These are phyloP conservation scores for Pezicula rhizophila DNA, from an alignment of 2,329 filamentous ascomycete species.

Conservation along the genomic window DNA sequence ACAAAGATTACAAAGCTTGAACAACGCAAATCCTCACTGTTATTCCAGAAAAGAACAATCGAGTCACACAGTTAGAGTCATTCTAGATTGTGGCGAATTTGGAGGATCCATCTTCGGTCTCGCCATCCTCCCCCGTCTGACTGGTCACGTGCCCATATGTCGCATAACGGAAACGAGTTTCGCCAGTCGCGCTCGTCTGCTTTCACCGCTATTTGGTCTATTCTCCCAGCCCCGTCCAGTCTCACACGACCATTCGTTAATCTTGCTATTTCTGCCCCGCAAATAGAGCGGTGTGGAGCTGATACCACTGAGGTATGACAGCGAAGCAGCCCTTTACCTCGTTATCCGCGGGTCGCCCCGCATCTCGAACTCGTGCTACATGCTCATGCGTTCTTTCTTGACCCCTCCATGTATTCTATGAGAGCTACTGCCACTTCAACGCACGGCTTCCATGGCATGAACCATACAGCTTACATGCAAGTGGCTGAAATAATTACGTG, in stretches of 20 bases:
- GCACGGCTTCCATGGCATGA: neutral
- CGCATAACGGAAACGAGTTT: too few species aligned
- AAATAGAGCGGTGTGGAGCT: constrained; percentile 1
- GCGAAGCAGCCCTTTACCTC: neutral
- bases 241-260: neutral
- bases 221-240: neutral
- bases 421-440: neutral
- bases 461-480: neutral
- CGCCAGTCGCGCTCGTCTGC: neutral
- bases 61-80: too few species aligned
- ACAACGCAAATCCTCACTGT: too few species aligned
- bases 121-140: too few species aligned
- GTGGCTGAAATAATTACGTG: neutral
- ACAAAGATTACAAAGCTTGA: too few species aligned
- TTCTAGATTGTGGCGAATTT: too few species aligned
- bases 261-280: neutral
- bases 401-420: neutral
- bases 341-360: constrained; percentile 1
- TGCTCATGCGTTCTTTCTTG: neutral
- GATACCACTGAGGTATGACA: neutral
- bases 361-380: neutral
- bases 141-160: too few species aligned
- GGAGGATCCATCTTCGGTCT: too few species aligned
- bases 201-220: neutral
- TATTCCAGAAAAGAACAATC: too few species aligned